Evolutionary conservation across 441 rosid genomes (phyloP), one percentile per base, ranked within the genome.

Genomic region (Eugenia klotzschiana): DNA sequence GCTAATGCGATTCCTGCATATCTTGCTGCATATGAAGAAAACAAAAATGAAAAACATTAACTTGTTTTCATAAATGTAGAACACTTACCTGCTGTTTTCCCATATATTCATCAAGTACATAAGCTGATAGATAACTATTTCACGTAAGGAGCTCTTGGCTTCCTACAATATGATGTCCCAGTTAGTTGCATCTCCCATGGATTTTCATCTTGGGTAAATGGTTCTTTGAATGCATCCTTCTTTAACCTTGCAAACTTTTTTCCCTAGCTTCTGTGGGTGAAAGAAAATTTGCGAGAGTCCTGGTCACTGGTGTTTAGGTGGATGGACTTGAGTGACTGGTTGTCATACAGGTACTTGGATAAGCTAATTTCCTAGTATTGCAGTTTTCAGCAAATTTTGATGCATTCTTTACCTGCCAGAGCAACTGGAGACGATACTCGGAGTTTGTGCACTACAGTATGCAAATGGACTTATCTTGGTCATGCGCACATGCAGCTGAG

Each of bases 301-400:
- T 96, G 99, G 98, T 93, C 98, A 54, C 93, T 96, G 96, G 94
- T 88, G 54, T 94, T 93, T 89, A 92, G 94, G 87, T 96, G 99
- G 98, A 95, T 95, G 98, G 98, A 96, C 88, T 91, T 94, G 92
- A 96, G 98, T 89, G 99, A 96, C 87, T 96, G 99, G 98, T 86
- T 96, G 80, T 94, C 98, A 37, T 96, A 92, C 86, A 94, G 99
- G 98, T 93, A 58, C 79, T 51, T 80, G 79, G 40, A 51, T 86
- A n/a, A 25, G 82, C 69, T 55, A 57, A 82, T 82, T 50, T 49
- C 33, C 74, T 87, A 83, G 86, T 84, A 46, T 83, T 29, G 22
- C 27, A 81, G 23, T 46, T 52, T 84, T 83, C 73, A 40, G 12
- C 46, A 77, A 46, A 29, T 20, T 81, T 49, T 73, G 49, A 18